Base-by-base conservation (phyloP, 176 grass and related monocot genomes). In the Ananas comosus region DNA sequence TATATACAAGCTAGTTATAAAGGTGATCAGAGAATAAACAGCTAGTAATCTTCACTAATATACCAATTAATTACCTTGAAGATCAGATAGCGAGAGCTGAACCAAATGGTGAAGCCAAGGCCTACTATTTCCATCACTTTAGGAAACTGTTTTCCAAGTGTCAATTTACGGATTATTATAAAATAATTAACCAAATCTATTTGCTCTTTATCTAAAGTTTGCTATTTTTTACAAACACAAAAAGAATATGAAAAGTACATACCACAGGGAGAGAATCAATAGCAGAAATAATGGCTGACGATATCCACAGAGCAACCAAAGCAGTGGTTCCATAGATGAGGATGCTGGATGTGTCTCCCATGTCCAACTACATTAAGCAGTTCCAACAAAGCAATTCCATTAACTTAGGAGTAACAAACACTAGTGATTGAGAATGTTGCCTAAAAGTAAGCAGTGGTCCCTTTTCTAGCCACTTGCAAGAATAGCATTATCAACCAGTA, bases 41-140 rank as follows among this genome's bases (percentile, higher is more conserved):
- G 21, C 56, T 10, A 61, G 21, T 61, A 18, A 6, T 1, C n/a
- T 21, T 61, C 11, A 18, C 56, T 61, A 61, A 22, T 61, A n/a
- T 7, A 61, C 17, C 2, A 42, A 67, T 1, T 10, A 21, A 73
- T 75, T 51, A 88, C 94, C 94, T 99, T 93, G 69, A 93, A 91
- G 64, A 99, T 84, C 12, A 99, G 69, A 80, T 93, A 91, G 58
- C 94, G 78, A 2, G 83, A 83, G 51, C 78, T 84, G 78, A 99
- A 99, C 94, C 94, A 99, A 67, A 90, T 27, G 2, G 89, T 93
- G 80, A 90, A 99, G 58, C 82, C 82, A 49, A 99, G 89, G 51
- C 94, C 94, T 13, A 93, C 75, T 48, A 93, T 84, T 91, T 93
- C 87, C 84, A 99, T 85, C 66, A 93, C 78, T 70, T 93, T 84